Evolutionary conservation across 208 protist genomes (phyloP).

Genomic region (Leishmania arabica): DNA sequence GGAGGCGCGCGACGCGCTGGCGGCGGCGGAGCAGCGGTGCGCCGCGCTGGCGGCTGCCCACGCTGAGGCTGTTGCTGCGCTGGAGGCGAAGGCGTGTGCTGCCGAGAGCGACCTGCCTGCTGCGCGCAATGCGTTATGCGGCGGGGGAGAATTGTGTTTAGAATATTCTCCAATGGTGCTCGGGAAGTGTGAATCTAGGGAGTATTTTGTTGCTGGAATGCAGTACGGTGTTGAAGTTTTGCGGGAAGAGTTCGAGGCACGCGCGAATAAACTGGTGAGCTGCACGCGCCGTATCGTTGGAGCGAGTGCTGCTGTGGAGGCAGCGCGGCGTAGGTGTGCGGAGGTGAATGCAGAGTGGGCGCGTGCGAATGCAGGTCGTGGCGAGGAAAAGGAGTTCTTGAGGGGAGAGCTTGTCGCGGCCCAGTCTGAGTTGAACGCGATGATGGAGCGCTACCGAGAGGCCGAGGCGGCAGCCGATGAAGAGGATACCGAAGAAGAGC

Average conservation of each 20-base stretch:
- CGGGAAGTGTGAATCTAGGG: not conserved
- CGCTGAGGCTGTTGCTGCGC: not conserved
- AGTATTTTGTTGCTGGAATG: not conserved
- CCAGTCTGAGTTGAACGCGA: not conserved
- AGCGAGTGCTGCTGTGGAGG: conserved; percentile 1
- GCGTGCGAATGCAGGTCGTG: not conserved
- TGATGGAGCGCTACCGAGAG: not conserved
- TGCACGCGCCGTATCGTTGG: not conserved
- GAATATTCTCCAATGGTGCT: not conserved
- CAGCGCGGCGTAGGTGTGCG: not conserved
- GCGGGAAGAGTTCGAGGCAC: not conserved
- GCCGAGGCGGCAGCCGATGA: conserved; percentile 2
- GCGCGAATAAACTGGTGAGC: not conserved
- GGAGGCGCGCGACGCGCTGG: conserved; percentile 8
- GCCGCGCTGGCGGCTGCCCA: not conserved
- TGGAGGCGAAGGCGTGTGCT: conserved; percentile 8
- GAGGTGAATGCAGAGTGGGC: not conserved
- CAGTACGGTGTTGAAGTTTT: not conserved
- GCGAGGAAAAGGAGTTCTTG: not conserved
- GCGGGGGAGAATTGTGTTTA: accelerated
- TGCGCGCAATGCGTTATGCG: not conserved
- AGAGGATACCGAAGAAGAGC: not conserved
- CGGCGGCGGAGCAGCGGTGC: conserved; percentile 1
- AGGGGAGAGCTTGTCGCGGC: not conserved
- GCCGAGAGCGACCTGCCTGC: conserved; percentile 12